These are phyloP conservation scores for Musa beccarii DNA, from an alignment of 176 grass and related monocot genomes.

Conservation along the genomic window DNA sequence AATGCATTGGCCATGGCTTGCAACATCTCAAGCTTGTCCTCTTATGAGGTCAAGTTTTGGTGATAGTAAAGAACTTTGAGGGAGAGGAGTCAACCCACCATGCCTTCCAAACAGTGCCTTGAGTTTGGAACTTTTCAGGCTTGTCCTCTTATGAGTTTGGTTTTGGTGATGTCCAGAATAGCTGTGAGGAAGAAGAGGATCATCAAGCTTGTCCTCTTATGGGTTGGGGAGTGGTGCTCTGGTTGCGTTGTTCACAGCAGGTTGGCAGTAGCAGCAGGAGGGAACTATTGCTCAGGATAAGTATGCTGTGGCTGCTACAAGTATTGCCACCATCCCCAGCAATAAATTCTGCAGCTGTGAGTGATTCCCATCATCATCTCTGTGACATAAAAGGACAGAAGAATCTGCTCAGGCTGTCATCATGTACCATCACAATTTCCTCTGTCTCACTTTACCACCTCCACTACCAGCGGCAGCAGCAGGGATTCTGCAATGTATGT, in stretches of 20 bases:
- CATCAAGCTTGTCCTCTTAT: neutral
- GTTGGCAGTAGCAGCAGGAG: neutral
- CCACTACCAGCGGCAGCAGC: too few relatives aligned
- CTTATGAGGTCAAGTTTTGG: too few relatives aligned
- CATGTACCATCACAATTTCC: neutral
- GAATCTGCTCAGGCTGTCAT: neutral
- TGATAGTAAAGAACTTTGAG: too few relatives aligned
- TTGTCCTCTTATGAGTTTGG: too few relatives aligned
- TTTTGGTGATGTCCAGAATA: too few relatives aligned
- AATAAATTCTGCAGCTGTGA: neutral
- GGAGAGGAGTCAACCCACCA: too few relatives aligned
- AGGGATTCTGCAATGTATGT: too few relatives aligned
- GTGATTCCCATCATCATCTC: slow-evolving; percentile 4
- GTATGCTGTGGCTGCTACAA: slow-evolving; percentile 2
- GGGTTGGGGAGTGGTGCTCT: neutral
- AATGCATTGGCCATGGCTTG: too few relatives aligned
- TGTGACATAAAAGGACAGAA: neutral
- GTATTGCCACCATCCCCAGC: neutral
- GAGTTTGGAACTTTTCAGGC: too few relatives aligned
- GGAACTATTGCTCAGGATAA: neutral
- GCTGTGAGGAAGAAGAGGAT: too few relatives aligned
- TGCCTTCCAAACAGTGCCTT: too few relatives aligned
- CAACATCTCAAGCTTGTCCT: too few relatives aligned
- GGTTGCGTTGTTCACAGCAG: neutral
- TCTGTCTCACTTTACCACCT: neutral